These are phyloP conservation scores for Cladophialophora exuberans DNA, from an alignment of 2,329 filamentous ascomycete species.

Conservation along the genomic window DNA sequence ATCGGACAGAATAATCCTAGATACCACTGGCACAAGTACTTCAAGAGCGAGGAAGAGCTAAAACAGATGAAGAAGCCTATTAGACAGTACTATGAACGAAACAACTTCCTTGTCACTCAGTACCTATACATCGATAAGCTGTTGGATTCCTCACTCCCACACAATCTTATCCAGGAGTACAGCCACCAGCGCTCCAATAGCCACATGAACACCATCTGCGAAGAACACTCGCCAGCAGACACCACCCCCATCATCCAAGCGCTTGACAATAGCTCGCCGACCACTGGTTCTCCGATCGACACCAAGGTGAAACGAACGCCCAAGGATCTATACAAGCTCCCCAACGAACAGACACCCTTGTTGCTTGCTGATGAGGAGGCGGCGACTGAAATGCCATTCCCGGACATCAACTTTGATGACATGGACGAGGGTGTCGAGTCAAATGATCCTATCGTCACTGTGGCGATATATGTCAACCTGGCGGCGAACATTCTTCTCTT, in stretches of 20 bases:
- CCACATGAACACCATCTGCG: constrained; percentile 71
- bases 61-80: constrained; percentile 71
- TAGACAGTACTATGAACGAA: constrained; percentile 84
- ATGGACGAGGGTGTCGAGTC: constrained; percentile 62
- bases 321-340: constrained; percentile 78
- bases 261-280: constrained; percentile 24
- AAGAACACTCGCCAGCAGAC: constrained; percentile 57
- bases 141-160: constrained; percentile 88
- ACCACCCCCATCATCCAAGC: constrained; percentile 31
- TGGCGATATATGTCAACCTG: constrained; percentile 87
- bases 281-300: constrained; percentile 17
- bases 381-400: constrained; percentile 39
- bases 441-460: constrained; percentile 73
- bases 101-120: constrained; percentile 84
- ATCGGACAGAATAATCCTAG: constrained; percentile 87
- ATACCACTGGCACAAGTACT: constrained; percentile 85
- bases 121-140: constrained; percentile 92
- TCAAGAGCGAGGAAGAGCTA: constrained; percentile 77
- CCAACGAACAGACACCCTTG: constrained; percentile 69
- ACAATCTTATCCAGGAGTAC: constrained; percentile 90
- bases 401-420: constrained; percentile 50
- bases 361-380: constrained; percentile 47
- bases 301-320: constrained; percentile 74
- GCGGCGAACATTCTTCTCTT: constrained; percentile 76
- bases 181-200: constrained; percentile 61